Evolutionary conservation across 2,329 filamentous ascomycete species (phyloP), one percentile per base, ranked within the genome.

Genomic region (Aspergillus pseudoviridinutans): DNA sequence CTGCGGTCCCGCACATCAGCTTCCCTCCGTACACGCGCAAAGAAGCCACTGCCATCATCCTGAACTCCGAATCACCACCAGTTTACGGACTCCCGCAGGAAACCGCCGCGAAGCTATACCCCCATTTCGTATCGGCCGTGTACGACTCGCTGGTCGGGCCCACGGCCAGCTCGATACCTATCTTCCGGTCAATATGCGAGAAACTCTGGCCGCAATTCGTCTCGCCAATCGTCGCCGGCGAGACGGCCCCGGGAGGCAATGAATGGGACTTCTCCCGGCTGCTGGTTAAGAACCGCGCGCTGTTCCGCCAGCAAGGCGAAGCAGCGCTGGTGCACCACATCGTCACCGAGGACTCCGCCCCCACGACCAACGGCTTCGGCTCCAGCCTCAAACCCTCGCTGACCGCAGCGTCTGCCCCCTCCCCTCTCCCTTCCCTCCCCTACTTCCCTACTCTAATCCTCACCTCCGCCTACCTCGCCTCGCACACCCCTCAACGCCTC

Each of bases 131-230:
- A 60, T 85, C 85, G 51, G 90, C 91, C 4, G 86, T 96, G 14
- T 94, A 95, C 81, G 94, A 99, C 70, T 87, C 92, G 1, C 80
- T 97, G 12, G 86, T 88, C 51, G 90, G 88, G 61, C 86, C 91
- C 50, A 91, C 91, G 3, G 89, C 89, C 0, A 86, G 92, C 51
- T 92, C 93, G 41, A 80, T 97, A 14, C 82, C 88, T 1, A 84
- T 84, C 10, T 92, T 96, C 64, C 81, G 80, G 3, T 82, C 84
- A 38, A 84, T 88, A 51, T 92, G 89, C 68, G 75, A 84, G 51
- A 84, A 87, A 47, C 82, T 97, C 22, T 99, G 94, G 94, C 87
- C 88, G 10, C 84, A 87, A 3, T 97, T 99, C 73, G 87, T 90
- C 0, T 83, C 85, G 6, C 93, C 93, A 0, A 83, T 97, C 25